Base-by-base conservation (phyloP, 768 basidiomycete species). In the Dacryopinax primogenitus region DNA sequence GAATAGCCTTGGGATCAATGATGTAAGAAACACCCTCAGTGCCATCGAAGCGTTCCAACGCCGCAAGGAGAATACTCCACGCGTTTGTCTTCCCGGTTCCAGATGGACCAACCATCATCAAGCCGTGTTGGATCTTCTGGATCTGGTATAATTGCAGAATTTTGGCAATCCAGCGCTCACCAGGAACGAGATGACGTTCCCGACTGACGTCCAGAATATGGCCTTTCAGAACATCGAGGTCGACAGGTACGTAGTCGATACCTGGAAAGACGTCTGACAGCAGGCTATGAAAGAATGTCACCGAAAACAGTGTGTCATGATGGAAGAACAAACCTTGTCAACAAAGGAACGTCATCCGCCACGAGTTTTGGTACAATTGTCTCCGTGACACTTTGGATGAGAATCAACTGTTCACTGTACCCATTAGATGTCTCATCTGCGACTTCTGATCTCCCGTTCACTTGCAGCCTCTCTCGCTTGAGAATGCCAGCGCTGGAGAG, bases 101-200 rank as follows among this genome's bases (percentile, higher is more conserved):
- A 12, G 96, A 97, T 0, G 96, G 87, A 0, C 96, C 95, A 32
- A 99, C 96, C 92, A 99, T 96, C 96, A 99, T 98, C 41, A 99
- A 80, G 76, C 96, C 96, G 75, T 99, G 96, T 70, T 98, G 95
- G 68, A 98, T 99, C 78, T 93, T 97, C 77, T 99, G 96, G 66
- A 99, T 98, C 74, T 98, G 96, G 75, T 97, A 98, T 3, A 99
- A 82, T 73, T 99, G 96, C 15, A 99, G 81, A 66, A 97, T 95
- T 79, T 99, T 99, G 70, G 86, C 83, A 63, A 93, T 81, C 95
- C 96, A 99, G 34, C 83, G 82, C 51, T 94, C 90, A 21, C 92
- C 91, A 61, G 85, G 78, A 26, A 92, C 81, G n/a, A 98, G 80
- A 34, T 92, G 86, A 37, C 85, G 85, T 75, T 96, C 92, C 6